phyloP scores from a whole-genome alignment of 2,329 filamentous ascomycete species.

The Colletotrichum sansevieriae region DNA sequence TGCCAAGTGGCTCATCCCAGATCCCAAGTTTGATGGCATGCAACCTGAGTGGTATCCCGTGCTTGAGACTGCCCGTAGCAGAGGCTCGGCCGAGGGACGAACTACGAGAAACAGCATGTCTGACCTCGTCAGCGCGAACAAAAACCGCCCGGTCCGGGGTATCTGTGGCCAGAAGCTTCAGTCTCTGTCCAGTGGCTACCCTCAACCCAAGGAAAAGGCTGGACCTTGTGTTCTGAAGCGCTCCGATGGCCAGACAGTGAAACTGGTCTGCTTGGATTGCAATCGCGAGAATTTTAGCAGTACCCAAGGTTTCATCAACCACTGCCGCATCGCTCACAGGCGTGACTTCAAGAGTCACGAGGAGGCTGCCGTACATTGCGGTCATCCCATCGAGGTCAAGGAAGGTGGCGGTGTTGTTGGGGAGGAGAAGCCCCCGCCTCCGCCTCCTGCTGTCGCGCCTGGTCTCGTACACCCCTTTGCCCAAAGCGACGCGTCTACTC shows the following conservation, averaged over 20 bases:
- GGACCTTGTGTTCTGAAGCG: slow-evolving; percentile 88
- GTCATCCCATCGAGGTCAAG: slow-evolving; percentile 82
- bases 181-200: slow-evolving; percentile 77
- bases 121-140: slow-evolving; percentile 63
- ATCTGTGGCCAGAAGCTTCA: slow-evolving; percentile 73
- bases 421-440: slow-evolving; percentile 48
- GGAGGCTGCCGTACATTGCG: slow-evolving; percentile 89
- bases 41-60: slow-evolving; percentile 61
- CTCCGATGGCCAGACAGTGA: slow-evolving; percentile 87
- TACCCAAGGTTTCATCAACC: slow-evolving; percentile 99
- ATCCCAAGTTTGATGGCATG: slow-evolving; percentile 84
- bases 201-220: slow-evolving; percentile 82
- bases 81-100: slow-evolving; percentile 74
- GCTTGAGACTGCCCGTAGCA: slow-evolving; percentile 57
- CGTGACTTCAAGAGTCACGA: slow-evolving; percentile 96
- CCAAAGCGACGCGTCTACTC: slow-evolving; percentile 66
- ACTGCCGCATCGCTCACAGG: slow-evolving; percentile 95
- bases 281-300: slow-evolving; percentile 92
- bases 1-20: slow-evolving; percentile 92
- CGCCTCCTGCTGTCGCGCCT: slow-evolving; percentile 48
- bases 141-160: slow-evolving; percentile 63
- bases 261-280: slow-evolving; percentile 91
- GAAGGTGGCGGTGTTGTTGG: slow-evolving; percentile 60
- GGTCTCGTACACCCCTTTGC: slow-evolving; percentile 74
- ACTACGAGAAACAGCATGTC: slow-evolving; percentile 82